Percentiles rank a stretch among this genome's conserved stretches.
Conservation (phyloP, 2,329 filamentous ascomycete species). For the Hymenoscyphus scutula region DNA sequence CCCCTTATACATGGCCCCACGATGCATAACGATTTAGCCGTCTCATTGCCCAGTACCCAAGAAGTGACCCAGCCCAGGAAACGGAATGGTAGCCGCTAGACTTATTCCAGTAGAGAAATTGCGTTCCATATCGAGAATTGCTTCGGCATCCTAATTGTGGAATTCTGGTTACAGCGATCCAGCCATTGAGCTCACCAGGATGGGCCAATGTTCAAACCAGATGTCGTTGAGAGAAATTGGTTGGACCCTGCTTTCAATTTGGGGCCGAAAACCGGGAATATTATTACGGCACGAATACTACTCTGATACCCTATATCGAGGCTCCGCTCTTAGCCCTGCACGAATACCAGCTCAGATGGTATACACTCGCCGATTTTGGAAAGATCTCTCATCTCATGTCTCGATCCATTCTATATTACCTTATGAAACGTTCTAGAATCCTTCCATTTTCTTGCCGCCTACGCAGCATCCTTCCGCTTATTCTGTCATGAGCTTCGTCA, state of each 20-base stretch:
- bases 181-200: not conserved
- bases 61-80: too few species aligned
- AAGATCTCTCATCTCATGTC: not conserved
- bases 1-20: too few species aligned
- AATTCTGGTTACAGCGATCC: too few species aligned
- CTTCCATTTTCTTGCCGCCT: not conserved
- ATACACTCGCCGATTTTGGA: not conserved
- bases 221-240: not conserved
- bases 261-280: not conserved
- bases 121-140: too few species aligned
- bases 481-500: not conserved
- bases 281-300: slow-evolving; percentile 1
- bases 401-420: not conserved
- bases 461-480: not conserved
- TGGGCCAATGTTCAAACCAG: not conserved
- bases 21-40: too few species aligned
- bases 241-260: not conserved
- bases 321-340: not conserved
- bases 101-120: too few species aligned
- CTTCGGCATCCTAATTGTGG: too few species aligned
- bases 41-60: too few species aligned
- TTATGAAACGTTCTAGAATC: not conserved
- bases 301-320: not conserved
- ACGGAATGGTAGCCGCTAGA: too few species aligned
- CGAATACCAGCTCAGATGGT: not conserved